A percentile compares a stretch with the other conserved stretches of the same genome.
Conservation (phyloP, 805 yeast species). For the Kuraishia floccosa region DNA sequence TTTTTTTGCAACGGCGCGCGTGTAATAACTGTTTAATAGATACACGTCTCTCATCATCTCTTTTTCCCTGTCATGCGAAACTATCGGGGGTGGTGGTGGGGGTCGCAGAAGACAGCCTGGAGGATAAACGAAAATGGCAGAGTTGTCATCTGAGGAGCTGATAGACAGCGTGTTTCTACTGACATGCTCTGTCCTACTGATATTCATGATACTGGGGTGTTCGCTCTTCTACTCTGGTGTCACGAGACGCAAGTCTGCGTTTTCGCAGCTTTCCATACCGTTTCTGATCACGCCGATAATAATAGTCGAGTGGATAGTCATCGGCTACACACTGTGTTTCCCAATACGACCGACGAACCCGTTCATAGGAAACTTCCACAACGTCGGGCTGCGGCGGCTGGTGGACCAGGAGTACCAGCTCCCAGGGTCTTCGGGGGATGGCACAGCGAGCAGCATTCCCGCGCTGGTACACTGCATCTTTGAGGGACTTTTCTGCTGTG, state of each 20-base stretch:
- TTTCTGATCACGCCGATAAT: slow-evolving; percentile 58
- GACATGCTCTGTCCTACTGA: slow-evolving; percentile 45
- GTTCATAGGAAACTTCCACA: slow-evolving; percentile 68
- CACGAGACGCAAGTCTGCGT: slow-evolving; percentile 70
- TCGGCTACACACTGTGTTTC: slow-evolving; percentile 85
- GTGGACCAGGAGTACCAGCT: slow-evolving; percentile 4
- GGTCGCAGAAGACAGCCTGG: too few species aligned
- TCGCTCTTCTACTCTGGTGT: slow-evolving; percentile 81
- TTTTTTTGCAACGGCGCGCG: too few species aligned
- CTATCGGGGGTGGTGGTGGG: too few species aligned
- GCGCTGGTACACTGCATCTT: slow-evolving; percentile 63
- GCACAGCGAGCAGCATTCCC: slow-evolving; percentile 39
- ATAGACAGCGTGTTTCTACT: slow-evolving; percentile 24
- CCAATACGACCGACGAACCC: slow-evolving; percentile 55
- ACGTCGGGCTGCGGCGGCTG: slow-evolving; percentile 63
- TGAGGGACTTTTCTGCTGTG: slow-evolving; percentile 78
- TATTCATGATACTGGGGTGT: slow-evolving; percentile 81
- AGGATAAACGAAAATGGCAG: too few species aligned
- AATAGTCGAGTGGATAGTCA: slow-evolving; percentile 77
- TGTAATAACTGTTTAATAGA: too few species aligned
- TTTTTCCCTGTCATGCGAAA: too few species aligned
- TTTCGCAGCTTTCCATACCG: slow-evolving; percentile 68
- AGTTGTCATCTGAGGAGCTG: not conserved
- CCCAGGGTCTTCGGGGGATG: slow-evolving; percentile 3
- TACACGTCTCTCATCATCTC: too few species aligned